Evolutionary conservation across 192 early-diverging fungal species (phyloP).

Genomic region (Backusella morwellensis): DNA sequence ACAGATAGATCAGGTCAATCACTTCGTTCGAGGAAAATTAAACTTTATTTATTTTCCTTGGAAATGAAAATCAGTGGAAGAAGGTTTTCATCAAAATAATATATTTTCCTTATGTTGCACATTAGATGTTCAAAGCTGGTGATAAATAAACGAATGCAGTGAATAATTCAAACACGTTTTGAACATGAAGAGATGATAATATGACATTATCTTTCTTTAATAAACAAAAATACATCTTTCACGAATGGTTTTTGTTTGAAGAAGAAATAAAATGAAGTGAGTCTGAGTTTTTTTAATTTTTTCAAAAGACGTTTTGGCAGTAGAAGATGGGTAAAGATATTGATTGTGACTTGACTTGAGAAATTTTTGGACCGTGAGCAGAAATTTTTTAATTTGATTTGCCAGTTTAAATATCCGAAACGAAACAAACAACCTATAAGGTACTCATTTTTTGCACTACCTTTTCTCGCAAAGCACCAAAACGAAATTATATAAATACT

Average conservation of each 20-base stretch:
- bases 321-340: neutral
- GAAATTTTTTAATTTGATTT: constrained; percentile 23
- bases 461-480: neutral
- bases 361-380: constrained; percentile 12
- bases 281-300: neutral
- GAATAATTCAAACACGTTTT: neutral
- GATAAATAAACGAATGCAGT: neutral
- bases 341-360: neutral
- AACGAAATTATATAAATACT: neutral
- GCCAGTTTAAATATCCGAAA: constrained; percentile 14
- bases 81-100: neutral
- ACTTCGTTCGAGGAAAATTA: neutral
- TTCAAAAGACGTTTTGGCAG: neutral
- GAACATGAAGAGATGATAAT: neutral
- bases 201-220: neutral
- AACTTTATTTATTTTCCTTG: neutral
- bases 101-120: neutral
- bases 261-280: neutral
- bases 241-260: neutral
- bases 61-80: neutral
- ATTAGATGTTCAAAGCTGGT: neutral
- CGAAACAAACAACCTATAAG: constrained; percentile 1
- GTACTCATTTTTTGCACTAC: neutral
- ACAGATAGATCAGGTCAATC: neutral
- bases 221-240: constrained; percentile 4